Evolutionary conservation across 2,329 filamentous ascomycete species (phyloP).

Genomic region (Ophiostoma montium): DNA sequence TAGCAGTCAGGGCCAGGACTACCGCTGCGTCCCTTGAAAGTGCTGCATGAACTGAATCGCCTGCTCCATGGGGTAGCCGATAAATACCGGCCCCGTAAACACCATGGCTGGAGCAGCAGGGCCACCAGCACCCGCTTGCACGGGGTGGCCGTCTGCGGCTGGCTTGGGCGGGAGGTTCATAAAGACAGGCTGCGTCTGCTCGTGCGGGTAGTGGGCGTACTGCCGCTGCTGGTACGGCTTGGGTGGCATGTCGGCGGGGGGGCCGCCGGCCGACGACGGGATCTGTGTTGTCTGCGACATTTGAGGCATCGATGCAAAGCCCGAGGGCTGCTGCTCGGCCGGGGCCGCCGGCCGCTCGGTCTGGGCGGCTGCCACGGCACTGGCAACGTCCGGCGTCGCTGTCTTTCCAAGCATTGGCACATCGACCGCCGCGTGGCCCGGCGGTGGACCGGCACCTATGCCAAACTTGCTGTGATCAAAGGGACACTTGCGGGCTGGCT

Average conservation of each 20-base stretch:
- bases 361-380: neutral
- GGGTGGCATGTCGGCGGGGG: neutral
- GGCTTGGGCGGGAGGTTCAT: slow-evolving; percentile 24
- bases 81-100: slow-evolving; percentile 87
- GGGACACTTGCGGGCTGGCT: slow-evolving; percentile 34
- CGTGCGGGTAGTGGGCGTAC: neutral
- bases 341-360: slow-evolving; percentile 14
- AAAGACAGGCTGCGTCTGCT: slow-evolving; percentile 33
- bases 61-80: slow-evolving; percentile 77
- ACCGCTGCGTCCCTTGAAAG: slow-evolving; percentile 22
- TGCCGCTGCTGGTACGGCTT: neutral
- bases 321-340: neutral
- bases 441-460: slow-evolving; percentile 5
- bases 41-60: slow-evolving; percentile 62
- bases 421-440: slow-evolving; percentile 2
- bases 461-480: slow-evolving; percentile 28
- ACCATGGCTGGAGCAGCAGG: slow-evolving; percentile 53
- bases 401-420: neutral
- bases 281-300: slow-evolving; percentile 4
- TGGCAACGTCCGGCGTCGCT: neutral
- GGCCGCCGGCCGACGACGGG: slow-evolving; percentile 1
- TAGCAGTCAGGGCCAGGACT: too few species aligned
- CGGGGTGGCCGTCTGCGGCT: neutral
- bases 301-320: neutral
- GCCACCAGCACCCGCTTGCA: slow-evolving; percentile 14